Evolutionary conservation across 768 basidiomycete species (phyloP).

Genomic region (Trametes cubensis): DNA sequence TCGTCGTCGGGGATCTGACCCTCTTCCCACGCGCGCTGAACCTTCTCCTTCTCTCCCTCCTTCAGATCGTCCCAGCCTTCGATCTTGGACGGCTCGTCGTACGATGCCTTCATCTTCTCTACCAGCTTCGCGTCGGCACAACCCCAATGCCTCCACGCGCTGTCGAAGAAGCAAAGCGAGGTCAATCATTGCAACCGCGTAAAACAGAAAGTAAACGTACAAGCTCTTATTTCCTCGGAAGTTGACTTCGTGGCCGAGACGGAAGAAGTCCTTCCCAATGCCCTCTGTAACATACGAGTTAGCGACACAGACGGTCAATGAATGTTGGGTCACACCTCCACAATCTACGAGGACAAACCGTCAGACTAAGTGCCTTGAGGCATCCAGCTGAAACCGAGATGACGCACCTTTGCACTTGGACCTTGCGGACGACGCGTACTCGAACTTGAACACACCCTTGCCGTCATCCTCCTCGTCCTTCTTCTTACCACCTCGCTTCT

Average conservation of each 20-base stretch:
- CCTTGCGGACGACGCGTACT: slow-evolving; percentile 36
- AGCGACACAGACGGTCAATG: neutral
- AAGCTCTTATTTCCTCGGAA: slow-evolving; percentile 41
- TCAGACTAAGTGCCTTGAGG: neutral
- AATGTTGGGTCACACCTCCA: slow-evolving; percentile 8
- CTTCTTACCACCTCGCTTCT: slow-evolving; percentile 32
- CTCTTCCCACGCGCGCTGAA: slow-evolving; percentile 45
- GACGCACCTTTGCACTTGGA: slow-evolving; percentile 39
- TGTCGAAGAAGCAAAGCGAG: neutral
- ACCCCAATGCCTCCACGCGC: slow-evolving; percentile 50
- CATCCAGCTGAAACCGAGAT: neutral
- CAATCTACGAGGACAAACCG: slow-evolving; percentile 16
- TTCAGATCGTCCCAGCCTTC: slow-evolving; percentile 48
- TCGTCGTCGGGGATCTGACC: slow-evolving; percentile 44
- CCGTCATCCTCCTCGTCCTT: slow-evolving; percentile 35
- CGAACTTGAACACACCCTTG: slow-evolving; percentile 32
- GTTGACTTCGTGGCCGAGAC: slow-evolving; percentile 45
- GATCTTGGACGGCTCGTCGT: slow-evolving; percentile 40
- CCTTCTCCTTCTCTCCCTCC: slow-evolving; percentile 44
- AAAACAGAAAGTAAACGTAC: slow-evolving; percentile 24
- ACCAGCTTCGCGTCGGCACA: slow-evolving; percentile 42
- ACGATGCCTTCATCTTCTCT: slow-evolving; percentile 41
- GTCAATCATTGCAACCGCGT: neutral
- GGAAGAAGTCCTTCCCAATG: slow-evolving; percentile 45
- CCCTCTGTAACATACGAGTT: slow-evolving; percentile 26